A percentile compares a stretch with the other conserved stretches of the same genome.
phyloP scores from a whole-genome alignment of 164 flowering plant species.

The Vitis riparia region DNA sequence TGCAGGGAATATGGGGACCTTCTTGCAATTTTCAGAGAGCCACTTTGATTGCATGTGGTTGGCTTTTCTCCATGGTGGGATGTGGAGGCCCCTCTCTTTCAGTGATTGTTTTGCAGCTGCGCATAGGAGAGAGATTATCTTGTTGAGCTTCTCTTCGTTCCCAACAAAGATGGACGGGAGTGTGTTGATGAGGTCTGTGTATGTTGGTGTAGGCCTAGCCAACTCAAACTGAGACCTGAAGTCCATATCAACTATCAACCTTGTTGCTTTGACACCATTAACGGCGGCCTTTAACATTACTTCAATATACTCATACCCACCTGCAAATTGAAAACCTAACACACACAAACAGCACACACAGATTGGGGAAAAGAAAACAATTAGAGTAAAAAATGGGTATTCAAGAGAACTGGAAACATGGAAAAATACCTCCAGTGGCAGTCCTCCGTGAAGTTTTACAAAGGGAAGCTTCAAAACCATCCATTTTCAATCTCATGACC shows the following conservation, averaged over 20 bases:
- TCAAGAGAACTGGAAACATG: background rate
- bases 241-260: constrained; percentile 29
- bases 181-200: constrained; percentile 14
- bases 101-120: constrained; percentile 19
- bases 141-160: constrained; percentile 18
- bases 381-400: background rate
- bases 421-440: constrained; percentile 9
- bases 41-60: constrained; percentile 30
- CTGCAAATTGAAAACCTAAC: constrained; percentile 9
- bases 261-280: constrained; percentile 1
- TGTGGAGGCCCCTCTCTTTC: constrained; percentile 13
- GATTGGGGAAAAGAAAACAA: background rate
- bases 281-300: constrained; percentile 11
- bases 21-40: constrained; percentile 22
- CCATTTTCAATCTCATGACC: constrained; percentile 19
- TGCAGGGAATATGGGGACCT: background rate
- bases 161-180: constrained; percentile 31
- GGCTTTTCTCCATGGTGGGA: constrained; percentile 37
- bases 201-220: constrained; percentile 23
- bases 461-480: constrained; percentile 27
- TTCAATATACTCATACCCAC: constrained; percentile 24
- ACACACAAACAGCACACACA: background rate
- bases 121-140: constrained; percentile 16
- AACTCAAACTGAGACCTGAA: constrained; percentile 30
- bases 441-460: constrained; percentile 22